phyloP scores from a whole-genome alignment of 805 yeast species.

The Sugiyamaella chiloensis region DNA sequence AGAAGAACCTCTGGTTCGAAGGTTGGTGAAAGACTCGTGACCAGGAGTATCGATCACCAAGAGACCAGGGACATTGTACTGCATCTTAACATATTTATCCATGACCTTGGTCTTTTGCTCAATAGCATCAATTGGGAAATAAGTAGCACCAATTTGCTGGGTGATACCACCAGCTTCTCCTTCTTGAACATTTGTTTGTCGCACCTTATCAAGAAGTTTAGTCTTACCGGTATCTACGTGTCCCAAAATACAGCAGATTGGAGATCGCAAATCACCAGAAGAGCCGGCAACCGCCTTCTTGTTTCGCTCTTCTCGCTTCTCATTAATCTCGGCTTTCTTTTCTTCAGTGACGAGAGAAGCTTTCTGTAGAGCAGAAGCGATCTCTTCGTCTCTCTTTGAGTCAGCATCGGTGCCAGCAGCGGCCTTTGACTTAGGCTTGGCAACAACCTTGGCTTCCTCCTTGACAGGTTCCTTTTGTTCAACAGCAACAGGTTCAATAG shows the following conservation, averaged over 20 bases:
- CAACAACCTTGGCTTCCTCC: conserved; percentile 15
- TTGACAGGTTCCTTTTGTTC: conserved; percentile 19
- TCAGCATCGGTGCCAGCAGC: conserved; percentile 28
- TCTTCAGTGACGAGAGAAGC: conserved; percentile 31
- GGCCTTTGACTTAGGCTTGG: conserved; percentile 30
- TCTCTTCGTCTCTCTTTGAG: conserved; percentile 31
- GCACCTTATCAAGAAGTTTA: conserved; percentile 89
- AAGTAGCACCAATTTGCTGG: conserved; percentile 99
- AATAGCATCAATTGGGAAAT: conserved; percentile 95
- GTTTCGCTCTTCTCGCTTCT: conserved; percentile 36
- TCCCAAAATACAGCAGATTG: conserved; percentile 98
- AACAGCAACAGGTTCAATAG: conserved; percentile 22
- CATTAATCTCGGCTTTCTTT: conserved; percentile 41
- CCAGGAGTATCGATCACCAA: conserved; percentile 98
- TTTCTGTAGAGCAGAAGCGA: conserved; percentile 31
- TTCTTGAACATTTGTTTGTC: conserved; percentile 99
- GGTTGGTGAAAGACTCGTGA: conserved; percentile 97
- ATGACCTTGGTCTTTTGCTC: conserved; percentile 87
- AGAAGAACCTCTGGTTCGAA: conserved; percentile 98
- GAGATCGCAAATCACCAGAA: conserved; percentile 78
- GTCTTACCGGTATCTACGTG: conserved; percentile 99
- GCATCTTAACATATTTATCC: conserved; percentile 76
- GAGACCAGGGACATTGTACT: conserved; percentile 93
- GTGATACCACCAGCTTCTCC: conserved; percentile 99
- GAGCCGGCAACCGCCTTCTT: conserved; percentile 37